phyloP scores from a whole-genome alignment of 2,329 filamentous ascomycete genomes.

The Xylaria sp. region DNA sequence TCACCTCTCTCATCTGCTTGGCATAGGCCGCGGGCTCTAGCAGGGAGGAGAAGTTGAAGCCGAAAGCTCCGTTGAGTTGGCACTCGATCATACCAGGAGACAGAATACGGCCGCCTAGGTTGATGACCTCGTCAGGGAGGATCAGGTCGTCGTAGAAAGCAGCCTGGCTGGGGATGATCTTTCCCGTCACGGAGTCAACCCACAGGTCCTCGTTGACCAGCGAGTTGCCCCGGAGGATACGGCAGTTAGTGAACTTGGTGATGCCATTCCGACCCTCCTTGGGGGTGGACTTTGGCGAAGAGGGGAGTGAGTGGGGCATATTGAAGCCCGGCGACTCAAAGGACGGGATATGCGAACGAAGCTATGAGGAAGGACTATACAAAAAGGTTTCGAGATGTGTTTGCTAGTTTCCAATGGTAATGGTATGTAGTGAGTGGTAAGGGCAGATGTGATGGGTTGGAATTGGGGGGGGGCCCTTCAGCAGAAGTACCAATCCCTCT shows the following conservation, averaged over 20 bases:
- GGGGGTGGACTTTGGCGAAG: conserved; percentile 43
- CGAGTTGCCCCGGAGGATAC: conserved; percentile 61
- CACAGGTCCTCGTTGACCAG: conserved; percentile 78
- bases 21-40: conserved; percentile 63
- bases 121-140: conserved; percentile 67
- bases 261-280: conserved; percentile 48
- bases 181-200: conserved; percentile 76
- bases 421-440: not conserved
- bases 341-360: not conserved
- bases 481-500: conserved; percentile 23
- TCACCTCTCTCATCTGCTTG: conserved; percentile 66
- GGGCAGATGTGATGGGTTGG: not conserved
- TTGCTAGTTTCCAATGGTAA: conserved; percentile 29
- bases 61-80: conserved; percentile 87
- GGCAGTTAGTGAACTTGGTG: conserved; percentile 86
- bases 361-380: not conserved
- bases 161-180: conserved; percentile 67
- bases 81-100: conserved; percentile 84
- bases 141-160: conserved; percentile 63
- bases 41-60: conserved; percentile 83
- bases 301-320: conserved; percentile 32
- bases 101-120: conserved; percentile 77
- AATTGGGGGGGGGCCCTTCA: conserved; percentile 29
- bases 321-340: conserved; percentile 11
- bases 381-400: conserved; percentile 1